phyloP scores from a whole-genome alignment of 2,329 filamentous ascomycete species.

The Xylariomycetidae sp. region DNA sequence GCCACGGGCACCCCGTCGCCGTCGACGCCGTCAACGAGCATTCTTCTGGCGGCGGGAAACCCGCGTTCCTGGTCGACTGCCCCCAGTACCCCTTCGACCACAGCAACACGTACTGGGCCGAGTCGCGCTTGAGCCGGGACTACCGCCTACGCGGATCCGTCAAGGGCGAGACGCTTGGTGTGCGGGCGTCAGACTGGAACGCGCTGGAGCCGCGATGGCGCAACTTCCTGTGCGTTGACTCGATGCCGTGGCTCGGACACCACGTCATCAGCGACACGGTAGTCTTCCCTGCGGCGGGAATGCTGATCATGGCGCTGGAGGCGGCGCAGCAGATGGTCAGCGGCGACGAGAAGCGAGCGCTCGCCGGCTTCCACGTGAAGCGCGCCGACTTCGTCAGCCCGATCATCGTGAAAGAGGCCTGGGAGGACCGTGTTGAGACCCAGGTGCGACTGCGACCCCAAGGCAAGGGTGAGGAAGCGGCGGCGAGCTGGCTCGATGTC shows the following conservation, averaged over 20 bases:
- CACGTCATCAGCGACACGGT: constrained; percentile 17
- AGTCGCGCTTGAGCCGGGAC: constrained; percentile 12
- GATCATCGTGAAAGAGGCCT: constrained; percentile 23
- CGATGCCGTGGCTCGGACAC: constrained; percentile 3
- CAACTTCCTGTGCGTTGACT: background rate
- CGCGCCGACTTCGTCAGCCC: constrained; percentile 26
- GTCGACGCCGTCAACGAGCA: constrained; percentile 2
- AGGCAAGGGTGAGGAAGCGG: constrained; percentile 17
- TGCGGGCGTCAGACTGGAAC: constrained; percentile 13
- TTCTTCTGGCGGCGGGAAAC: too few relatives aligned
- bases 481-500: constrained; percentile 24
- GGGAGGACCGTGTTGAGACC: constrained; percentile 26
- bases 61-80: constrained; percentile 23
- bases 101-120: constrained; percentile 30
- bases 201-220: constrained; percentile 3
- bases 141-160: constrained; percentile 21
- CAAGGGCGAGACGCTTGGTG: constrained; percentile 22
- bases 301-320: constrained; percentile 33
- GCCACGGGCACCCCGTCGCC: constrained; percentile 8
- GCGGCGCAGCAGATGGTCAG: constrained; percentile 26
- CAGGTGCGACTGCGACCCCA: constrained; percentile 23
- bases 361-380: constrained; percentile 25
- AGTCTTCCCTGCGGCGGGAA: constrained; percentile 31
- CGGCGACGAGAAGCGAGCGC: too few relatives aligned
- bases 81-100: constrained; percentile 37